phyloP scores from a whole-genome alignment of 768 basidiomycete species.

The Trametes coccinea region DNA sequence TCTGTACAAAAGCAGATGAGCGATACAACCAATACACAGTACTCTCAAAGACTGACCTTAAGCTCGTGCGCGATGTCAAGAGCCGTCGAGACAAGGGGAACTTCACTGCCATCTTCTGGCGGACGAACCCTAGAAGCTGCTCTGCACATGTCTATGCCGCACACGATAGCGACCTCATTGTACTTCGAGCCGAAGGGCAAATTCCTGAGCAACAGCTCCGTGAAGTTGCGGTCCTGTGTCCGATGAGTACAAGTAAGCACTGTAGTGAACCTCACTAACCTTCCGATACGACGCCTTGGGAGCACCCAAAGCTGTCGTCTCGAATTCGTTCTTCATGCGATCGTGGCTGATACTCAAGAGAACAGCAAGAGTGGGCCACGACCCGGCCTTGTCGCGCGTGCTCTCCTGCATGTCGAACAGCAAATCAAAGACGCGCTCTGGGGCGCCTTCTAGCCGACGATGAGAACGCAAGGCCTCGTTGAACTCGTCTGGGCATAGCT shows the following conservation, averaged over 20 bases:
- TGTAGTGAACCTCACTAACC: constrained; percentile 9
- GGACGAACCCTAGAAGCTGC: constrained; percentile 55
- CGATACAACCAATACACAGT: neutral
- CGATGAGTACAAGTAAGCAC: neutral
- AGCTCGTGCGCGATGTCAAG: constrained; percentile 78
- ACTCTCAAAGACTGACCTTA: constrained; percentile 47
- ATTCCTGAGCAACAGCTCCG: constrained; percentile 62
- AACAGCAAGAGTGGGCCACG: constrained; percentile 82
- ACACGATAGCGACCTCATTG: constrained; percentile 67
- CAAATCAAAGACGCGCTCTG: constrained; percentile 85
- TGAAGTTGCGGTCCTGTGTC: constrained; percentile 52
- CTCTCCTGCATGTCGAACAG: constrained; percentile 51
- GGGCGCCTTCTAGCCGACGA: constrained; percentile 71
- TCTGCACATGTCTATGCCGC: constrained; percentile 76
- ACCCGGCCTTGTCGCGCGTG: constrained; percentile 43
- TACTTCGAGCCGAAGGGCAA: constrained; percentile 48
- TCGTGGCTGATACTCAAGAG: constrained; percentile 78
- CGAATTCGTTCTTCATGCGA: constrained; percentile 59
- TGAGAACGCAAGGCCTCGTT: constrained; percentile 65
- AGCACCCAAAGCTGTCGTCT: constrained; percentile 33
- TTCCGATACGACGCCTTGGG: constrained; percentile 33
- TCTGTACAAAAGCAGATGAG: constrained; percentile 17
- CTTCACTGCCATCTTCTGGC: constrained; percentile 47
- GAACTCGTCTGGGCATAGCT: constrained; percentile 75
- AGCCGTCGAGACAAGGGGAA: constrained; percentile 64